Percentiles rank a stretch among this genome's conserved stretches.
Evolutionary conservation across 768 basidiomycete genomes (phyloP).

Genomic region (Mycena albidolilacea): DNA sequence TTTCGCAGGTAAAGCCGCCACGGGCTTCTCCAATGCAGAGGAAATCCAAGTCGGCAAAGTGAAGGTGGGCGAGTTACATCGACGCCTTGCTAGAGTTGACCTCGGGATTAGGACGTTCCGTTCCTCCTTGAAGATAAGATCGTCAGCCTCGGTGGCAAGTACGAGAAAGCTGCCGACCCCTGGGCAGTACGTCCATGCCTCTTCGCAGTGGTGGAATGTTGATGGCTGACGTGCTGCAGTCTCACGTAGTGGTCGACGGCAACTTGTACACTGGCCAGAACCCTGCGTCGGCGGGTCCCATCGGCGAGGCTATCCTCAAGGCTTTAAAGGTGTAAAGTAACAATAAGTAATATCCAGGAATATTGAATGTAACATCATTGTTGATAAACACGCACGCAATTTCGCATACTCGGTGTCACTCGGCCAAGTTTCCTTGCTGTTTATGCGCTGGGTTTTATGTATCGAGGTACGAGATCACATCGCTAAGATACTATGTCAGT

Average conservation of each 20-base stretch:
- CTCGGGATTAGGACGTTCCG: constrained; percentile 63
- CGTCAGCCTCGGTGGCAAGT: constrained; percentile 74
- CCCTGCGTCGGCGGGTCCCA: constrained; percentile 71
- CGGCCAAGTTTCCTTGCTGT: too few relatives aligned
- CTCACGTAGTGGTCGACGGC: constrained; percentile 71
- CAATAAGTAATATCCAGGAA: constrained; percentile 3
- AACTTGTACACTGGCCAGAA: constrained; percentile 82
- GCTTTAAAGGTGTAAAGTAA: constrained; percentile 50
- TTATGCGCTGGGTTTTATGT: too few relatives aligned
- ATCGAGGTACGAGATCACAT: too few relatives aligned
- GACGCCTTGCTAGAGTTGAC: constrained; percentile 2
- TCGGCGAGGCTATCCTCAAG: constrained; percentile 72
- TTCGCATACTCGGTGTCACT: too few relatives aligned
- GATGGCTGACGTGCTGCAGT: constrained; percentile 44
- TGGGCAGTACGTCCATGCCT: constrained; percentile 65
- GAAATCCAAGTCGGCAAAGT: constrained; percentile 65
- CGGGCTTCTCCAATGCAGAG: constrained; percentile 82
- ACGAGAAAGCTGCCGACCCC: constrained; percentile 67
- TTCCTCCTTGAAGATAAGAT: constrained; percentile 83
- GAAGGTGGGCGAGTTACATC: constrained; percentile 51
- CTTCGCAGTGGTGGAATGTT: not conserved
- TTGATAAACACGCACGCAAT: not conserved
- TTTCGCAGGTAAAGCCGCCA: constrained; percentile 69
- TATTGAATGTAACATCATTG: constrained; percentile 19
- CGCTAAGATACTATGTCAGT: too few relatives aligned